These are phyloP conservation scores for Erigeron canadensis DNA, from an alignment of 129 eudicot genomes.

Conservation along the genomic window DNA sequence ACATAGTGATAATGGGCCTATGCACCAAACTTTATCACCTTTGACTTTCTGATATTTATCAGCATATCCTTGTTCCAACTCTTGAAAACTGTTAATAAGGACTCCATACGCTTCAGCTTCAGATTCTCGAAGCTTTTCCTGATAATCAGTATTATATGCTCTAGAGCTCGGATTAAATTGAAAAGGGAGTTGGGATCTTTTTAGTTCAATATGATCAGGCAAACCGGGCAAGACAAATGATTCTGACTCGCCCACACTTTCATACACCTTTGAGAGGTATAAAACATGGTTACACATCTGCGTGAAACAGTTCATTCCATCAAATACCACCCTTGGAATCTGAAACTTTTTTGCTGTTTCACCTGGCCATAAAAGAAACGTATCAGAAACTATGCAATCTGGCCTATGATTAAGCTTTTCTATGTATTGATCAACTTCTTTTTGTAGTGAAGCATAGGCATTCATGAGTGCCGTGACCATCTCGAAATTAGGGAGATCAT, in stretches of 20 bases:
- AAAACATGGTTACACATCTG: conserved; percentile 46
- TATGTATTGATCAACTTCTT: conserved; percentile 34
- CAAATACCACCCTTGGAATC: conserved; percentile 60
- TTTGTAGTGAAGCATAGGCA: conserved; percentile 34
- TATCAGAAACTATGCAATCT: conserved; percentile 43
- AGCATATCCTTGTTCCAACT: conserved; percentile 46
- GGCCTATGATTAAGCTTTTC: conserved; percentile 44
- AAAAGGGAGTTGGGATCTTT: conserved; percentile 42
- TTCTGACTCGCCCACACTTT: conserved; percentile 34
- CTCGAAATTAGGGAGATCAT: conserved; percentile 36
- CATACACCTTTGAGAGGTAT: conserved; percentile 22
- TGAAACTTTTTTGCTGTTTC: conserved; percentile 46
- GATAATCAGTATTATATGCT: not conserved
- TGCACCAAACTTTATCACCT: conserved; percentile 40
- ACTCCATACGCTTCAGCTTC: conserved; percentile 38
- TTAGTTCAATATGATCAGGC: conserved; percentile 56
- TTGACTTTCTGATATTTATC: conserved; percentile 33
- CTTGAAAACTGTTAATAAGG: conserved; percentile 44
- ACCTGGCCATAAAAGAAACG: conserved; percentile 40
- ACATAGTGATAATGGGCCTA: conserved; percentile 48
- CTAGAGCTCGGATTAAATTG: conserved; percentile 20
- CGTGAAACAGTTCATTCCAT: conserved; percentile 61
- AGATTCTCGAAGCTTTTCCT: conserved; percentile 23
- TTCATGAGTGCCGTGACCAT: conserved; percentile 1
- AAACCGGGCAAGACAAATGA: conserved; percentile 49